Conservation (phyloP, 306 rosid species). For the Cicer pinnatifidum region DNA sequence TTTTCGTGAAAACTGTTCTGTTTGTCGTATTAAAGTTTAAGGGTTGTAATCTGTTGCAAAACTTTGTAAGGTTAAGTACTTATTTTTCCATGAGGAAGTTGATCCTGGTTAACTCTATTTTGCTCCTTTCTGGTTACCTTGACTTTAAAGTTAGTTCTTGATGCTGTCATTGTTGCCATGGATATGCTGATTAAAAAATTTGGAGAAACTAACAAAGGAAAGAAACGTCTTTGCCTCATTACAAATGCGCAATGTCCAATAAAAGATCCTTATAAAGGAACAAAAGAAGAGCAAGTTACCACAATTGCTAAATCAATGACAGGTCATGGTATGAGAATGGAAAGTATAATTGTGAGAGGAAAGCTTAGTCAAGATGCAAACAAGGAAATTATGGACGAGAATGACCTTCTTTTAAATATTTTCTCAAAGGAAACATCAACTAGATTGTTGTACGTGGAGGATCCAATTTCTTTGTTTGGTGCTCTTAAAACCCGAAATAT, state of each 20-base stretch:
- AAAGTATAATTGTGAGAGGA: constrained; percentile 78
- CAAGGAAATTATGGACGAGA: constrained; percentile 69
- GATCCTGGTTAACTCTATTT: background rate
- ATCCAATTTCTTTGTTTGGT: constrained; percentile 72
- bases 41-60: too few relatives aligned
- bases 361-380: constrained; percentile 52
- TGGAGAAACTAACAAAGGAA: constrained; percentile 73
- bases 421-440: constrained; percentile 76
- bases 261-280: constrained; percentile 75
- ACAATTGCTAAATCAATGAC: constrained; percentile 78
- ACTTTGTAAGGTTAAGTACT: too few relatives aligned
- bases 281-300: constrained; percentile 81
- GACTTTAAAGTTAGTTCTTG: constrained; percentile 79
- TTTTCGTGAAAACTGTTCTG: constrained; percentile 19
- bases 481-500: constrained; percentile 77
- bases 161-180: constrained; percentile 89
- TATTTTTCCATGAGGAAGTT: too few relatives aligned
- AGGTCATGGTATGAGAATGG: constrained; percentile 77
- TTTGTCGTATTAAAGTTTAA: background rate
- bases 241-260: constrained; percentile 77
- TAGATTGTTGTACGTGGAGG: constrained; percentile 67
- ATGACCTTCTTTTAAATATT: constrained; percentile 64
- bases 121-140: constrained; percentile 55
- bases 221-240: constrained; percentile 78
- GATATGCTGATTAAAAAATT: constrained; percentile 89